A percentile compares a stretch with the other conserved stretches of the same genome.
phyloP scores from a whole-genome alignment of 257 asterid genomes.

The Apocynum venetum region DNA sequence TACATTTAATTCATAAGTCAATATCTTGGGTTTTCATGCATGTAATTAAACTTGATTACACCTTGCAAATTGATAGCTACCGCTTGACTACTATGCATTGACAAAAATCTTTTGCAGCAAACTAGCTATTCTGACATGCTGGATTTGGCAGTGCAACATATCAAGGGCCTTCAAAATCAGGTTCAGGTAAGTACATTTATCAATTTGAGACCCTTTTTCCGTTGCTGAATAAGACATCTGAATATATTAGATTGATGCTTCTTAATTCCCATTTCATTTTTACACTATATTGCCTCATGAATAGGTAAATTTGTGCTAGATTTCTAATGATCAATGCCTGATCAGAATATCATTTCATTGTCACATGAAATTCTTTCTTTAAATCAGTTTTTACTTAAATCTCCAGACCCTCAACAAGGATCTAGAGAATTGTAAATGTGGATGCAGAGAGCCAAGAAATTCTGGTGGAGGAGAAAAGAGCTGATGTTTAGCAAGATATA shows the following conservation, averaged over 20 bases:
- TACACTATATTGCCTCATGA: too few species aligned
- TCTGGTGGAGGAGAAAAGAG: slow-evolving; percentile 7
- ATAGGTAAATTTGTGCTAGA: background rate
- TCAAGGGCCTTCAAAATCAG: slow-evolving; percentile 62
- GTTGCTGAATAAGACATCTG: background rate
- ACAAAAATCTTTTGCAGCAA: slow-evolving; percentile 52
- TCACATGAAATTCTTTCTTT: background rate
- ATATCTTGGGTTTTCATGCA: background rate
- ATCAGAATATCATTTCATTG: background rate
- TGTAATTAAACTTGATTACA: background rate
- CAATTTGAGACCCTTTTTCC: background rate
- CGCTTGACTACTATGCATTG: background rate
- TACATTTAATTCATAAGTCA: background rate
- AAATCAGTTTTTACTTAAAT: background rate
- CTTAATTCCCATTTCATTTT: background rate
- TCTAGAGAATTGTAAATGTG: slow-evolving; percentile 70
- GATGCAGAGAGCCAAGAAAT: slow-evolving; percentile 43
- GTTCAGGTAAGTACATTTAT: slow-evolving; percentile 54
- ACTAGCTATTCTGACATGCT: slow-evolving; percentile 96
- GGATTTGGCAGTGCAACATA: slow-evolving; percentile 92
- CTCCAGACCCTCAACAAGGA: slow-evolving; percentile 65
- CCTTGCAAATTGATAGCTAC: background rate
- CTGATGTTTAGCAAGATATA: background rate
- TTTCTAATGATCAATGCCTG: background rate
- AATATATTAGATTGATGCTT: background rate